Evolutionary conservation across 139 green algal genomes (phyloP).

Genomic region (Spirogloea muscicola): DNA sequence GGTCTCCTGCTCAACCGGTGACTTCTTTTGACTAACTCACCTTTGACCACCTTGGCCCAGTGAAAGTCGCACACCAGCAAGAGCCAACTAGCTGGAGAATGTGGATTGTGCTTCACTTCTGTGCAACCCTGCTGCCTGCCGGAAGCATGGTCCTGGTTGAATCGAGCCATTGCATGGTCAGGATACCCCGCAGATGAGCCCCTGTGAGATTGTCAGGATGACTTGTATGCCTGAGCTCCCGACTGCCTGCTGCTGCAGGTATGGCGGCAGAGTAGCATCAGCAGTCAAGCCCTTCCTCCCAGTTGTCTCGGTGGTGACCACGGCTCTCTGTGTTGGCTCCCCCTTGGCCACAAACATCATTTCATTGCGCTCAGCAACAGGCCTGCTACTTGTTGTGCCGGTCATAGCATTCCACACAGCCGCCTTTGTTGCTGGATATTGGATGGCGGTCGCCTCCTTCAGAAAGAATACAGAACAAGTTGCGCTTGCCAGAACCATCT

Average conservation of each 20-base stretch:
- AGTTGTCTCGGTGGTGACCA: not conserved
- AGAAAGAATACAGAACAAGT: not conserved
- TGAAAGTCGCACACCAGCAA: not conserved
- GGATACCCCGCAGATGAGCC: not conserved
- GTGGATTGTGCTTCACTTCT: not conserved
- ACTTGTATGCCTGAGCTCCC: not conserved
- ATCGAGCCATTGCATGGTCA: slow-evolving; percentile 6
- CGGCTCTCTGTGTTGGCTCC: slow-evolving; percentile 11
- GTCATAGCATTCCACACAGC: slow-evolving; percentile 3
- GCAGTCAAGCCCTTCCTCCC: slow-evolving; percentile 7
- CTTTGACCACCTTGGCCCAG: not conserved
- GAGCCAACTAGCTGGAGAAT: not conserved
- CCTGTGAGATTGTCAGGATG: not conserved
- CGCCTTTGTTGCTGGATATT: slow-evolving; percentile 2
- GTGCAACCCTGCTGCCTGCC: not conserved
- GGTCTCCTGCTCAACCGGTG: slow-evolving; percentile 15
- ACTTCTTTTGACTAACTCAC: not conserved
- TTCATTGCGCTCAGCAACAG: not conserved
- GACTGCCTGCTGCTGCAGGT: slow-evolving; percentile 1
- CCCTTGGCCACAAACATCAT: not conserved
- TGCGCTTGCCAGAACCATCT: not conserved
- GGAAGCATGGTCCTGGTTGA: not conserved
- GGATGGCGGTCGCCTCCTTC: not conserved
- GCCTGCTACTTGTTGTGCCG: not conserved
- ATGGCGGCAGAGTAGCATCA: not conserved